Evolutionary conservation across 352 stramenopile species (phyloP), one percentile per base, ranked within the genome.

Genomic region (Phytopythium kandeliae): DNA sequence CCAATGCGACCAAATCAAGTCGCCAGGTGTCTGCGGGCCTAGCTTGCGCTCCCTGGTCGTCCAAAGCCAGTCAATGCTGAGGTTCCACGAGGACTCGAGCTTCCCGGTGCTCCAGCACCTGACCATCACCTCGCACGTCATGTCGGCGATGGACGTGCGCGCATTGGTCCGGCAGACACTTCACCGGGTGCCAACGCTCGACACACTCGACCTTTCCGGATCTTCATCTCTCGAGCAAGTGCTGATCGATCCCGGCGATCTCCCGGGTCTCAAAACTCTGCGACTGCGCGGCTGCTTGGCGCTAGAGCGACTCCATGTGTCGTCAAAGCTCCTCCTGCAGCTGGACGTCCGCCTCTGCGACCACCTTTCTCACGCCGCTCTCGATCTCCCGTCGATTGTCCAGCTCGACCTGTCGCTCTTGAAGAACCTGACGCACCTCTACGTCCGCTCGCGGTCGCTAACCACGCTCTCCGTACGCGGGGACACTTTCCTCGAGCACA

Each of bases 151-250:
- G 19, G 51, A 79, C 17, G 61, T 54, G 11, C 60, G 65, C 10
- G 51, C 67, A 33, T 49, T 91, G 22, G 60, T 86, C 55, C 81
- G 85, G 40, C 37, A 61, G 6, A 38, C 62, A 26, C 66, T 88
- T 0, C 13, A 22, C 6, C n/a, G 19, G 9, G 70, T 62, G 4
- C 49, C 57, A 31, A 25, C 28, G 15, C 55, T 91, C 13, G 22
- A 64, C 25, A 24, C 34, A 0, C 45, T 91, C 28, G 55, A 61
- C 46, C 53, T 91, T 6, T 57, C 64, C 9, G 58, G 71, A 7
- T 91, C 74, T 25, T 69, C 65, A 15, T 64, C 71, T n/a, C 46
- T 91, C 4, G 68, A 87, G 42, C 68, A 87, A 24, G 36, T 91
- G 11, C 36, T 84, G 11, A 59, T 91, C 24, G 69, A 89, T 30